Conservation (phyloP, 805 yeast species). For the Candida orba region DNA sequence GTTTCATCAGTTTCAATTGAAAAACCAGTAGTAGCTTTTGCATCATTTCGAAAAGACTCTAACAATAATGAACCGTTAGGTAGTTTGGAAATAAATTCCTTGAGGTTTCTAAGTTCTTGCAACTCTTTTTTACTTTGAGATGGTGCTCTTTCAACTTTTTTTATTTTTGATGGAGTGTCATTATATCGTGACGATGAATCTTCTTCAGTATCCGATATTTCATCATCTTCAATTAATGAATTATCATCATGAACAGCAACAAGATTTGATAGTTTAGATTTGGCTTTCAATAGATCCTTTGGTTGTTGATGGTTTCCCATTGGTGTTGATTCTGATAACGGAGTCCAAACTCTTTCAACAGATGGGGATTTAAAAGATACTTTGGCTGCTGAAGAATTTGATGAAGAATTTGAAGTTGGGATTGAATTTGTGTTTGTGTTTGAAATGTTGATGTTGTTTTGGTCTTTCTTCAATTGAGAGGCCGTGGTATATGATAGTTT, state of each 20-base stretch:
- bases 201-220: conserved; percentile 1
- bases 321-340: conserved; percentile 23
- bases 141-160: not conserved
- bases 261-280: conserved; percentile 19
- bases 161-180: conserved; percentile 20
- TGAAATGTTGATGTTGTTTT: no score
- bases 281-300: conserved; percentile 19
- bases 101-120: conserved; percentile 17
- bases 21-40: no score
- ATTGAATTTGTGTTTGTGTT: no score
- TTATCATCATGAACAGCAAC: conserved; percentile 11
- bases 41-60: no score
- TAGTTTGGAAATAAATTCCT: conserved; percentile 7
- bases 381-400: not conserved
- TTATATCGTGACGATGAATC: conserved; percentile 6
- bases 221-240: not conserved
- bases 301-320: conserved; percentile 18
- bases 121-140: conserved; percentile 8
- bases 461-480: no score
- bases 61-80: conserved; percentile 9
- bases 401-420: no score
- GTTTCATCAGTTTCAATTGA: no score
- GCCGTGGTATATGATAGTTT: no score
- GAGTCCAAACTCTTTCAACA: conserved; percentile 17
- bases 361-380: conserved; percentile 6